phyloP scores from a whole-genome alignment of 495 filamentous ascomycete species.

The Penicillium diatomitis region DNA sequence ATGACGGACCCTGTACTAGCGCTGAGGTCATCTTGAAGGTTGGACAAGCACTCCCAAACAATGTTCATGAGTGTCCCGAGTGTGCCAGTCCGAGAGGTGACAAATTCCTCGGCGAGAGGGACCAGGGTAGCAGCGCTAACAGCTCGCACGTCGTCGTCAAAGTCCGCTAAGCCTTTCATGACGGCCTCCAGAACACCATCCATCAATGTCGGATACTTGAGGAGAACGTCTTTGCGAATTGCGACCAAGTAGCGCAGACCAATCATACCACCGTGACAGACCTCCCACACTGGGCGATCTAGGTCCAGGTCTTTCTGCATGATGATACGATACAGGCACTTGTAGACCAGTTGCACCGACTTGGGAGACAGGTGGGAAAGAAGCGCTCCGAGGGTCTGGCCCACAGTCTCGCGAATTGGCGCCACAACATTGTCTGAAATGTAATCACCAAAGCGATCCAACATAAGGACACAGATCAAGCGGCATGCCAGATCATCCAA shows the following conservation, averaged over 20 bases:
- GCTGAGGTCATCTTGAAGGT: constrained; percentile 89
- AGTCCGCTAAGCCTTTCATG: constrained; percentile 87
- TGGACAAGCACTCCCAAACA: constrained; percentile 94
- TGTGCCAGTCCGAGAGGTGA: constrained; percentile 65
- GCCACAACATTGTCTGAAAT: constrained; percentile 95
- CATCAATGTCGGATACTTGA: constrained; percentile 73
- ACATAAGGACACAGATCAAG: constrained; percentile 88
- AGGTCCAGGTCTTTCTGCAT: constrained; percentile 77
- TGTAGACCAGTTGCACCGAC: constrained; percentile 74
- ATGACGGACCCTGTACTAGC: constrained; percentile 96
- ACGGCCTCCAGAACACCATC: constrained; percentile 87
- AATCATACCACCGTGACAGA: constrained; percentile 97
- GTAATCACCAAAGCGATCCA: constrained; percentile 95
- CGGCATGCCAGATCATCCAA: constrained; percentile 89
- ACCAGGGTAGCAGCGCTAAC: constrained; percentile 95
- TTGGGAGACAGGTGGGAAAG: constrained; percentile 65
- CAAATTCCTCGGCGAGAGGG: constrained; percentile 89
- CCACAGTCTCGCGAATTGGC: constrained; percentile 90
- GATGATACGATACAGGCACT: constrained; percentile 73
- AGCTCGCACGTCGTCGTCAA: constrained; percentile 90
- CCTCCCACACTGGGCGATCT: constrained; percentile 71
- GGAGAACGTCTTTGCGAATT: constrained; percentile 81
- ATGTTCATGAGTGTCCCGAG: constrained; percentile 79
- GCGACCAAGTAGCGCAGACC: constrained; percentile 90
- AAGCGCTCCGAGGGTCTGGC: constrained; percentile 87